phyloP scores from a whole-genome alignment of 768 basidiomycete species.

The Cystoderma amianthinum region DNA sequence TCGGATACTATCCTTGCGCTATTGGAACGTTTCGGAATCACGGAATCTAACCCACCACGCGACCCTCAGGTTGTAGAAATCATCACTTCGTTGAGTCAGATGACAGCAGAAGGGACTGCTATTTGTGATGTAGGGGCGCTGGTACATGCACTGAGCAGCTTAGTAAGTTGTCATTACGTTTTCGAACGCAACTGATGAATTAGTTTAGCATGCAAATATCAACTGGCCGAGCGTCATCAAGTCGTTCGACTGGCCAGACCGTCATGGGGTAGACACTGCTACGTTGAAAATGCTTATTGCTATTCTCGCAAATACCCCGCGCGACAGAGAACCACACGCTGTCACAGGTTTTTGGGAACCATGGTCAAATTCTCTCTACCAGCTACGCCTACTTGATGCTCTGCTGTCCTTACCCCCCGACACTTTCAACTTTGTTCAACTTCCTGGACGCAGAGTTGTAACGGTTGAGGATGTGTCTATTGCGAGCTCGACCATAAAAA shows the following conservation, averaged over 20 bases:
- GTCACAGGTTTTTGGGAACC: conserved; percentile 80
- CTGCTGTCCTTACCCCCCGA: conserved; percentile 85
- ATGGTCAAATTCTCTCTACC: conserved; percentile 83
- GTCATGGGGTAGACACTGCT: conserved; percentile 82
- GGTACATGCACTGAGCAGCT: conserved; percentile 64
- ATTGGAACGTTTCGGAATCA: conserved; percentile 69
- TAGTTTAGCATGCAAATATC: conserved; percentile 49
- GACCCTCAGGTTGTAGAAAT: conserved; percentile 69
- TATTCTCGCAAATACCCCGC: conserved; percentile 76
- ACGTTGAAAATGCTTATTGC: conserved; percentile 86
- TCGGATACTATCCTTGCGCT: conserved; percentile 63
- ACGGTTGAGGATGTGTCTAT: conserved; percentile 82
- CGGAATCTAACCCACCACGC: conserved; percentile 62
- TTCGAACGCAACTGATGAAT: conserved; percentile 2
- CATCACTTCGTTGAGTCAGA: conserved; percentile 56
- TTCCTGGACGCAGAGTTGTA: conserved; percentile 79
- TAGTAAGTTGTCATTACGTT: conserved; percentile 43
- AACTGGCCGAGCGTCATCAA: conserved; percentile 82
- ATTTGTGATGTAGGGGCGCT: conserved; percentile 73
- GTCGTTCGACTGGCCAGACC: conserved; percentile 80
- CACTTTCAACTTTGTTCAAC: conserved; percentile 86
- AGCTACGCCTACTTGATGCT: conserved; percentile 82
- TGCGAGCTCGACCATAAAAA: conserved; percentile 88
- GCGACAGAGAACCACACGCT: conserved; percentile 69
- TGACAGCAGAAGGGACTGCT: conserved; percentile 65